Evolutionary conservation across 805 yeast genomes (phyloP).

Genomic region (Spathaspora hagerdaliae): DNA sequence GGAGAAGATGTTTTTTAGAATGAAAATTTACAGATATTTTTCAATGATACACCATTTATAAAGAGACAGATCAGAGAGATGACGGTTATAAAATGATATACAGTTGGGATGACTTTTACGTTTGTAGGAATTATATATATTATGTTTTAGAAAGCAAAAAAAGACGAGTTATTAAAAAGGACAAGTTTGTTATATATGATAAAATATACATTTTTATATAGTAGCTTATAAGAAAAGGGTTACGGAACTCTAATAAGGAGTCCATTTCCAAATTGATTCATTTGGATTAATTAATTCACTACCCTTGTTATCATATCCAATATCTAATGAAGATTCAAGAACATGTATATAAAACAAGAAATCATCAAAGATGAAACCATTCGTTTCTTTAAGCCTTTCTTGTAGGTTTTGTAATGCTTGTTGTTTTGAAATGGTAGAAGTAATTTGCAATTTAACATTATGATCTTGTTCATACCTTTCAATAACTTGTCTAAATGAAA

Average conservation of each 20-base stretch:
- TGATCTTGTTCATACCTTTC: constrained; percentile 37
- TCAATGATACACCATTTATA: too few species aligned
- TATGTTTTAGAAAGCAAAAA: too few species aligned
- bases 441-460: constrained; percentile 10
- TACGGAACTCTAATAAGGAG: constrained; percentile 11
- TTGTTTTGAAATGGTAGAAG: constrained; percentile 18
- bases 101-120: too few species aligned
- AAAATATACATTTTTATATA: too few species aligned
- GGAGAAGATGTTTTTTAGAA: too few species aligned
- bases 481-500: constrained; percentile 35
- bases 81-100: too few species aligned
- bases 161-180: too few species aligned
- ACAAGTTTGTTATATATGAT: too few species aligned
- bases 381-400: constrained; percentile 10
- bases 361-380: constrained; percentile 26
- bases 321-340: neutral
- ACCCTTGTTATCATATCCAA: constrained; percentile 10
- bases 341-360: constrained; percentile 34
- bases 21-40: too few species aligned
- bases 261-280: constrained; percentile 37
- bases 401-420: constrained; percentile 13
- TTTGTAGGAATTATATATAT: too few species aligned
- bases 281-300: constrained; percentile 35
- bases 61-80: too few species aligned
- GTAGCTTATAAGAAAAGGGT: too few species aligned